Evolutionary conservation across 306 rosid species (phyloP).

Genomic region (Cicer cuneatum): DNA sequence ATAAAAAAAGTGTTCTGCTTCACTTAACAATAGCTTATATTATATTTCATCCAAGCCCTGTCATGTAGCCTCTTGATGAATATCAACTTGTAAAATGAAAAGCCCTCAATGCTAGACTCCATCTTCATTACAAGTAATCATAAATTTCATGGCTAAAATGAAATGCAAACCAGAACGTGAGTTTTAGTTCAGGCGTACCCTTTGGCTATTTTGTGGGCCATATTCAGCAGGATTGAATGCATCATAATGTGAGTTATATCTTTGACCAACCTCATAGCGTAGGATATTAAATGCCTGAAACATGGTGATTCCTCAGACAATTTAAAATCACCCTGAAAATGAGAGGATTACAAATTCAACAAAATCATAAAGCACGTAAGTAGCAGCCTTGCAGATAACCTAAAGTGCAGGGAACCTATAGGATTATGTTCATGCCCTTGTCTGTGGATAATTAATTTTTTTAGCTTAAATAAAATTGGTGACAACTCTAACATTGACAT

Average conservation of each 20-base stretch:
- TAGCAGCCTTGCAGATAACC: slow-evolving; percentile 28
- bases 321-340: slow-evolving; percentile 61
- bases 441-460: neutral
- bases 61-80: slow-evolving; percentile 21
- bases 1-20: neutral
- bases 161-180: slow-evolving; percentile 34
- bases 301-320: slow-evolving; percentile 63
- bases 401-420: slow-evolving; percentile 30
- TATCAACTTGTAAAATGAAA: slow-evolving; percentile 36
- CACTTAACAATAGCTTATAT: slow-evolving; percentile 18
- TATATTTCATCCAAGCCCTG: slow-evolving; percentile 29
- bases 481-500: neutral
- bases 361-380: slow-evolving; percentile 40
- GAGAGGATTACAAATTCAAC: slow-evolving; percentile 56
- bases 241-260: slow-evolving; percentile 85
- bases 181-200: slow-evolving; percentile 60
- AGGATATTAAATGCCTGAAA: slow-evolving; percentile 92
- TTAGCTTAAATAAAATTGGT: neutral
- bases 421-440: neutral
- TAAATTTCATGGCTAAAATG: slow-evolving; percentile 36
- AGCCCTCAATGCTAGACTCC: neutral
- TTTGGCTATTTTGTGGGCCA: slow-evolving; percentile 92
- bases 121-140: slow-evolving; percentile 33
- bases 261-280: slow-evolving; percentile 84
- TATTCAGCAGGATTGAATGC: slow-evolving; percentile 85